Evolutionary conservation across 2,329 filamentous ascomycete genomes (phyloP).

Genomic region (Fusarium napiforme): DNA sequence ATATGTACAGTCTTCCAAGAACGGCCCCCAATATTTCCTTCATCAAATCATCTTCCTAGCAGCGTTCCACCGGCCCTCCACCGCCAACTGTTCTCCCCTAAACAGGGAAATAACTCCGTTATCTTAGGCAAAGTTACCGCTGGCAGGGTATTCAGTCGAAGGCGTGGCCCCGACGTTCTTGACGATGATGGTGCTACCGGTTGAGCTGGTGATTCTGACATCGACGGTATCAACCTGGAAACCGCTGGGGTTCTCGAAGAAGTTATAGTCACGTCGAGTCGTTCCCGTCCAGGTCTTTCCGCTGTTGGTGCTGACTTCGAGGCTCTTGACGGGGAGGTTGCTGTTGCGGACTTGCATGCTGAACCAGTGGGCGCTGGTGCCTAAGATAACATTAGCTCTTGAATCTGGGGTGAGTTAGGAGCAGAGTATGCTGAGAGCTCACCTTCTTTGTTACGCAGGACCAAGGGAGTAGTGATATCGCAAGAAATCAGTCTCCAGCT

Average conservation of each 20-base stretch:
- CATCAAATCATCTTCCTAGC: background rate
- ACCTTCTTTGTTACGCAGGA: slow-evolving; percentile 57
- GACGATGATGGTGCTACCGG: slow-evolving; percentile 62
- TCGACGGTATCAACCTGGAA: slow-evolving; percentile 65
- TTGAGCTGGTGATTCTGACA: slow-evolving; percentile 64
- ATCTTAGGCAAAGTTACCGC: slow-evolving; percentile 46
- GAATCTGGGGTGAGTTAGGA: rapidly evolving
- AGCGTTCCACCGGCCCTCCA: background rate
- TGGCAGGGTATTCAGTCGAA: slow-evolving; percentile 43
- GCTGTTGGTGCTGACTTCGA: slow-evolving; percentile 71
- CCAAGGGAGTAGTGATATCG: slow-evolving; percentile 54
- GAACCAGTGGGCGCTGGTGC: slow-evolving; percentile 50
- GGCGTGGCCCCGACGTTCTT: slow-evolving; percentile 59
- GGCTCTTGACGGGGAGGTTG: slow-evolving; percentile 63
- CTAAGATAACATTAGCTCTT: background rate
- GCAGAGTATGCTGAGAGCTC: slow-evolving; percentile 39
- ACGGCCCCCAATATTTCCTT: background rate
- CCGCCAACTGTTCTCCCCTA: too few species aligned
- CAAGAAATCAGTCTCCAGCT: slow-evolving; percentile 53
- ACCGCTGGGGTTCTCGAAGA: slow-evolving; percentile 68
- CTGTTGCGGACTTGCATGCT: slow-evolving; percentile 70
- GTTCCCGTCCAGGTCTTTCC: slow-evolving; percentile 68
- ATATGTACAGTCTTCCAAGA: background rate
- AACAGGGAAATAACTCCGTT: too few species aligned
- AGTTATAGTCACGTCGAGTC: slow-evolving; percentile 66